Conservation (phyloP, 2,329 filamentous ascomycete species). For the Mycosphaerella arachidis region DNA sequence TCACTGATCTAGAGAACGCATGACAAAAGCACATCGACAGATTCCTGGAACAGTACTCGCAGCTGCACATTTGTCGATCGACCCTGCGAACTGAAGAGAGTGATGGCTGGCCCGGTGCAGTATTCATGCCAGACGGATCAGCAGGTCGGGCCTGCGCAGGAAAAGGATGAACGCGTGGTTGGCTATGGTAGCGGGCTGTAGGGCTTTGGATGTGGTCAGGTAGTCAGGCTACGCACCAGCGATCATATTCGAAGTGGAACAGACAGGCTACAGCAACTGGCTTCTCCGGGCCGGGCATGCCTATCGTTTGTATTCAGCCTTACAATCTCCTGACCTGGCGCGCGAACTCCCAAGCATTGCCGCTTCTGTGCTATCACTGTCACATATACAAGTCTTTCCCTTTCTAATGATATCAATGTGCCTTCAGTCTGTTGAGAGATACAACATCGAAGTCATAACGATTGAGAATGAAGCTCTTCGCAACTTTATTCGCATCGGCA, state of each 20-base stretch:
- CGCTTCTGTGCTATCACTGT: too few species aligned
- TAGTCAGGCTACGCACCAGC: neutral
- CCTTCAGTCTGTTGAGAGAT: too few species aligned
- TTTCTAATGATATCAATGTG: too few species aligned
- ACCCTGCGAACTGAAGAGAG: neutral
- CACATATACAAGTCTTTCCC: too few species aligned
- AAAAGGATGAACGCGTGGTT: neutral
- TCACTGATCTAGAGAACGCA: neutral
- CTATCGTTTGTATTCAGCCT: too few species aligned
- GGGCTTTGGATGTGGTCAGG: neutral
- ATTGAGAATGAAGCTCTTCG: too few species aligned
- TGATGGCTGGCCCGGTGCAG: neutral
- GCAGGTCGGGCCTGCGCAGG: neutral
- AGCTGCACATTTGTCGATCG: neutral
- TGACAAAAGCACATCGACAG: neutral
- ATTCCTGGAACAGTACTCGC: neutral
- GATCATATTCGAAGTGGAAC: neutral
- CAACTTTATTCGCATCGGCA: too few species aligned
- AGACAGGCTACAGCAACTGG: too few species aligned
- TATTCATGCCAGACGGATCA: neutral
- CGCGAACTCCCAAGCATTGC: too few species aligned
- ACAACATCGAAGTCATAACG: too few species aligned
- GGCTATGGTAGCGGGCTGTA: neutral
- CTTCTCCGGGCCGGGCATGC: too few species aligned
- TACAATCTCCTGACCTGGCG: too few species aligned